These are phyloP conservation scores for Tripterygium wilfordii DNA, from an alignment of 177 flowering plant genomes.

Conservation along the genomic window DNA sequence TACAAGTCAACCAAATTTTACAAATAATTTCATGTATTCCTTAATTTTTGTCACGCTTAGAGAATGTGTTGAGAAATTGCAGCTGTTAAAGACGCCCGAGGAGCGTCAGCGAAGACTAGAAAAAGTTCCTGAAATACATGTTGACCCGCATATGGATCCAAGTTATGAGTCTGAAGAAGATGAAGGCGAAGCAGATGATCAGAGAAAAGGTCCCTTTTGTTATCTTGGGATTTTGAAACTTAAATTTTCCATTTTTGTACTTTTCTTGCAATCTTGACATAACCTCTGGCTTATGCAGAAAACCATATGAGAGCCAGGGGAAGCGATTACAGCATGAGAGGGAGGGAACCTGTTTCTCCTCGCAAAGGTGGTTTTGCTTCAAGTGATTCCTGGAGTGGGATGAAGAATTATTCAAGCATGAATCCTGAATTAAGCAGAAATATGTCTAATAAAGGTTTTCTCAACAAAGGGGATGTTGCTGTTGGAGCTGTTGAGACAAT, in stretches of 20 bases:
- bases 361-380: slow-evolving; percentile 34
- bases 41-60: slow-evolving; percentile 80
- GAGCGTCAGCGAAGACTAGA: slow-evolving; percentile 86
- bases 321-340: slow-evolving; percentile 43
- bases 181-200: slow-evolving; percentile 51
- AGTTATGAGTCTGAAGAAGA: slow-evolving; percentile 80
- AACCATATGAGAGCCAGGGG: slow-evolving; percentile 38
- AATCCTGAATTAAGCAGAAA: slow-evolving; percentile 46
- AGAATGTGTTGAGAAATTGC: slow-evolving; percentile 94
- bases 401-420: slow-evolving; percentile 29
- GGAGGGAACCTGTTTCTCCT: slow-evolving; percentile 63
- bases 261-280: not conserved
- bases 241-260: too few relatives aligned
- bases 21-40: slow-evolving; percentile 28
- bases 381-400: slow-evolving; percentile 46
- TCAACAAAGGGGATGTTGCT: slow-evolving; percentile 29
- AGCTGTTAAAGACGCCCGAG: slow-evolving; percentile 75
- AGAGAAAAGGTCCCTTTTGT: slow-evolving; percentile 45
- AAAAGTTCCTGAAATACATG: slow-evolving; percentile 78
- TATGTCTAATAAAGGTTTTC: slow-evolving; percentile 31
- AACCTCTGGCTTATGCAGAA: slow-evolving; percentile 32
- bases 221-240: not conserved
- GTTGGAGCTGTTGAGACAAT: slow-evolving; percentile 23
- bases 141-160: slow-evolving; percentile 91
- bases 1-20: not conserved